These are phyloP conservation scores for Paramecium bursaria DNA, from an alignment of 73 alveolate species.

Conservation along the genomic window DNA sequence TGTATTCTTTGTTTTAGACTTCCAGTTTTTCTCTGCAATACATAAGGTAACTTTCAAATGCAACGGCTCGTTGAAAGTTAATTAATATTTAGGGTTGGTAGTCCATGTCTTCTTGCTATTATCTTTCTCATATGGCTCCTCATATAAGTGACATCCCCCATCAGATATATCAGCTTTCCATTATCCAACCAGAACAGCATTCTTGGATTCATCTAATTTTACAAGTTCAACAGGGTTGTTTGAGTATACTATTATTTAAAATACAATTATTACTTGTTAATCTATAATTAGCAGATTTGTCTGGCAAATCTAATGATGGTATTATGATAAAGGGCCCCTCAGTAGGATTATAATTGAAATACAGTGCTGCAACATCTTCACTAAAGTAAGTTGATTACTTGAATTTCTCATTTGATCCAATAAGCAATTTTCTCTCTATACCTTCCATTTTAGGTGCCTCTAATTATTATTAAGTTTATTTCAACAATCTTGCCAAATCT, in stretches of 20 bases:
- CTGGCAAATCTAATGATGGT: conserved; percentile 83
- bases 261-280: conserved; percentile 71
- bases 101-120: conserved; percentile 81
- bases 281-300: conserved; percentile 78
- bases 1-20: conserved; percentile 81
- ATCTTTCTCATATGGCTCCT: conserved; percentile 80
- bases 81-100: conserved; percentile 84
- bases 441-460: conserved; percentile 84
- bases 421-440: conserved; percentile 84
- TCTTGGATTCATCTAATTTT: conserved; percentile 82
- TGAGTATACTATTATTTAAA: conserved; percentile 62
- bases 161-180: conserved; percentile 85
- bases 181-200: conserved; percentile 83
- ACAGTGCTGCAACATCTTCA: conserved; percentile 90
- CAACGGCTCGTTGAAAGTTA: conserved; percentile 74
- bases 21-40: conserved; percentile 92
- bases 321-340: conserved; percentile 90
- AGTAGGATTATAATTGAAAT: conserved; percentile 83
- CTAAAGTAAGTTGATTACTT: conserved; percentile 76
- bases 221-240: conserved; percentile 82
- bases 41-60: conserved; percentile 80
- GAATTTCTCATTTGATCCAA: conserved; percentile 84
- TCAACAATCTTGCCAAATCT: conserved; percentile 65
- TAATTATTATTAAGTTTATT: conserved; percentile 64
- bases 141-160: conserved; percentile 93